These are phyloP conservation scores for Tulasnella sp. DNA, from an alignment of 768 basidiomycete genomes.

Conservation along the genomic window DNA sequence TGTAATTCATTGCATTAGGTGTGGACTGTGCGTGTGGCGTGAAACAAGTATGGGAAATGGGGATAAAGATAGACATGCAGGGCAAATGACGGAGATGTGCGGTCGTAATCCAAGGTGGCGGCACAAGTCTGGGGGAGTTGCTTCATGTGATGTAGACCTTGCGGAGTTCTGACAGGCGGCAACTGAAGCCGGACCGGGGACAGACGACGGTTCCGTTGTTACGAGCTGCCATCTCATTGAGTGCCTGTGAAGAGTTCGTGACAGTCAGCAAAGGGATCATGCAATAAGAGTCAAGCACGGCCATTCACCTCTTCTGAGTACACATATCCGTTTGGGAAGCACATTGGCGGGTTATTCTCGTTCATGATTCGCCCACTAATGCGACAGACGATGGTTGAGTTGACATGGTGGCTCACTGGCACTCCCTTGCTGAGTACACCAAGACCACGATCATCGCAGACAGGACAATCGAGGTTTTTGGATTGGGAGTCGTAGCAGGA, in stretches of 20 bases:
- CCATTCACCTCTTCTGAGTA: slow-evolving; percentile 79
- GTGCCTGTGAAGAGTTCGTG: slow-evolving; percentile 41
- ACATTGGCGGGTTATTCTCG: slow-evolving; percentile 85
- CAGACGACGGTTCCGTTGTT: slow-evolving; percentile 75
- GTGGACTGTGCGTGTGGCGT: background rate
- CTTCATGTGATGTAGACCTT: slow-evolving; percentile 83
- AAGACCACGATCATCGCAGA: slow-evolving; percentile 67
- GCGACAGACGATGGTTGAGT: slow-evolving; percentile 89
- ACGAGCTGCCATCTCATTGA: slow-evolving; percentile 78
- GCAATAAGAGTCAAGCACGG: background rate
- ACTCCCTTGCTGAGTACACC: slow-evolving; percentile 74
- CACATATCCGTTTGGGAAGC: slow-evolving; percentile 81
- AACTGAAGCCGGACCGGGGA: slow-evolving; percentile 58
- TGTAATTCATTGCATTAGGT: too few relatives aligned
- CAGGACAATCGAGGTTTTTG: slow-evolving; percentile 81
- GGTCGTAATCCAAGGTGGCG: too few relatives aligned
- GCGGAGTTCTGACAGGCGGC: slow-evolving; percentile 52
- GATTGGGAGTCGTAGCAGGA: slow-evolving; percentile 52
- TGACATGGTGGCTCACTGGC: slow-evolving; percentile 86
- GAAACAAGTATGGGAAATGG: background rate
- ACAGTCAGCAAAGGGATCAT: background rate
- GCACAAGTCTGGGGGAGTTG: background rate
- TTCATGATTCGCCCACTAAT: slow-evolving; percentile 93
- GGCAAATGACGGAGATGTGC: too few relatives aligned
- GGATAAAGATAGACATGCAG: background rate